These are phyloP conservation scores for Besnoitia besnoiti DNA, from an alignment of 169 alveolate genomes.

Conservation along the genomic window DNA sequence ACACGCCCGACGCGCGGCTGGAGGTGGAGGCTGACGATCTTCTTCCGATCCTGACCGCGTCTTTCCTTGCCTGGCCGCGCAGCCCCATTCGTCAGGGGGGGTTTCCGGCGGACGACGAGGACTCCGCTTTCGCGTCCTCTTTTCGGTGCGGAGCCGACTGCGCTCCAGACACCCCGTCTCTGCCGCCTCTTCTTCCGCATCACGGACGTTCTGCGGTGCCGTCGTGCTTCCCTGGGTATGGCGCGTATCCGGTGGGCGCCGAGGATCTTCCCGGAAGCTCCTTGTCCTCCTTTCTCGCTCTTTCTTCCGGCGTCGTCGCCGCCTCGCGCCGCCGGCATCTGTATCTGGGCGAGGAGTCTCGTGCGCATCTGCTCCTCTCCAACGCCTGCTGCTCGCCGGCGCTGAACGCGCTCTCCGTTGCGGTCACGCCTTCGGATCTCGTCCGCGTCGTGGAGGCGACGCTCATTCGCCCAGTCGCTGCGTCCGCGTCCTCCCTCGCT, in stretches of 20 bases:
- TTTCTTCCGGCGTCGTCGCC: too few species aligned
- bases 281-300: too few species aligned
- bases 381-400: neutral
- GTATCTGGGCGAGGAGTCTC: neutral
- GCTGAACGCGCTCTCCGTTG: neutral
- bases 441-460: neutral
- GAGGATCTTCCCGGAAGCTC: too few species aligned
- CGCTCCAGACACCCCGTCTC: too few species aligned
- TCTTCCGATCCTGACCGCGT: neutral
- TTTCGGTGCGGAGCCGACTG: too few species aligned
- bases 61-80: constrained; percentile 41
- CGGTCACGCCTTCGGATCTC: neutral
- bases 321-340: neutral
- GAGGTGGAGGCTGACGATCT: constrained; percentile 37
- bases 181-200: too few species aligned
- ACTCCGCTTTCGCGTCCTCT: neutral
- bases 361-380: neutral
- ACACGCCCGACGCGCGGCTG: constrained; percentile 35
- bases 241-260: too few species aligned
- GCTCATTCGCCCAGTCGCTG: neutral
- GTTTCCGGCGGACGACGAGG: neutral
- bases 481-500: neutral
- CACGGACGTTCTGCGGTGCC: too few species aligned
- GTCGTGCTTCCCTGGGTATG: too few species aligned
- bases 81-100: neutral